Conservation (phyloP, 2,329 filamentous ascomycete genomes). For the Paecilomyces fulvus region DNA sequence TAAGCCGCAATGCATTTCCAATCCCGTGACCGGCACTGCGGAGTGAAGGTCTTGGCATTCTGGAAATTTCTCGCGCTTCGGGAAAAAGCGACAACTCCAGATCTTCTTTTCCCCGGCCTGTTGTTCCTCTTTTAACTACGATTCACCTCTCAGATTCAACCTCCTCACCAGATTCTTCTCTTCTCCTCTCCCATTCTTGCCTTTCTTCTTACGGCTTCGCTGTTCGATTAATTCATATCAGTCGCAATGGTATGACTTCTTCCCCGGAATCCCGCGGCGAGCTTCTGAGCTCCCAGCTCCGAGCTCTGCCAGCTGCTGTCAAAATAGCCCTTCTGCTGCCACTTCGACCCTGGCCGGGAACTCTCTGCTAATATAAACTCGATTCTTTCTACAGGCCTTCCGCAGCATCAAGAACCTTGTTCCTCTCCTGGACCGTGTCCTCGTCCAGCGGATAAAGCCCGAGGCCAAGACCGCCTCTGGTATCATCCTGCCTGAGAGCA, state of each 20-base stretch:
- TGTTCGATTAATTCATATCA: constrained; percentile 7
- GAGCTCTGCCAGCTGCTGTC: constrained; percentile 1
- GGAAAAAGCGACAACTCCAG: constrained; percentile 13
- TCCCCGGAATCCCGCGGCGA: background rate
- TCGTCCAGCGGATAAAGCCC: constrained; percentile 96
- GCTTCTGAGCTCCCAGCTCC: background rate
- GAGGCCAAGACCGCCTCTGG: constrained; percentile 93
- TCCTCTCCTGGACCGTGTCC: constrained; percentile 93
- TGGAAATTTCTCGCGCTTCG: constrained; percentile 34
- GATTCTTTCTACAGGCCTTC: constrained; percentile 47
- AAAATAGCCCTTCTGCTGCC: constrained; percentile 2
- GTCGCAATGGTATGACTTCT: constrained; percentile 17
- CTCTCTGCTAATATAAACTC: constrained; percentile 4
- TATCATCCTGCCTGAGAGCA: constrained; percentile 95
- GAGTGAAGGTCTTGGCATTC: constrained; percentile 33
- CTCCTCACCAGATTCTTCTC: constrained; percentile 5
- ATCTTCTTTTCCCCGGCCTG: constrained; percentile 25
- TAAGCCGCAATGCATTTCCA: constrained; percentile 7
- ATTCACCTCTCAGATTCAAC: constrained; percentile 18
- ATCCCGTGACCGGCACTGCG: constrained; percentile 7
- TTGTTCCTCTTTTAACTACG: constrained; percentile 20
- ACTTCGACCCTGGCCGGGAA: background rate
- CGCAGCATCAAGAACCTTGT: constrained; percentile 92
- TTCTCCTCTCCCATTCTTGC: constrained; percentile 3
- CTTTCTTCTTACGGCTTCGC: constrained; percentile 1